Conservation (phyloP, 306 rosid genomes). For the Fragaria iinumae region DNA sequence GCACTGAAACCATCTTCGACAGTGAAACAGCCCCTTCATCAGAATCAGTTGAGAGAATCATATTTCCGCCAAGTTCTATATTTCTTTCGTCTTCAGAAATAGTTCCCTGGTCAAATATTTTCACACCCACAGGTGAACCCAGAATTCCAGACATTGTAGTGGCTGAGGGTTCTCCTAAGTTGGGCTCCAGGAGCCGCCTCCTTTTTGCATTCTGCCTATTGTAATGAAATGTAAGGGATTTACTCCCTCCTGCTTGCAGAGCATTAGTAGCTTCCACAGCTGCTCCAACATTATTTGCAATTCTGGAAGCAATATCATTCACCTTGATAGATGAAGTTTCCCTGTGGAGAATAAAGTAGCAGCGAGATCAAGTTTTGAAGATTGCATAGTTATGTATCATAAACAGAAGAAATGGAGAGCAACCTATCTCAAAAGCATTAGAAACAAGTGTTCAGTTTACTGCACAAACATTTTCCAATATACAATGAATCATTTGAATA, state of each 20-base stretch:
- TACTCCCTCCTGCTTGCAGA: constrained; percentile 55
- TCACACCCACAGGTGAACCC: constrained; percentile 40
- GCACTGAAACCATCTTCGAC: constrained; percentile 94
- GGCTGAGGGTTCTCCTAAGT: constrained; percentile 36
- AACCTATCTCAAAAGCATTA: background rate
- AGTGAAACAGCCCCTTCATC: constrained; percentile 70
- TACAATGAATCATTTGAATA: constrained; percentile 19
- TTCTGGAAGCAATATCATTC: constrained; percentile 87
- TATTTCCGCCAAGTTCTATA: constrained; percentile 32
- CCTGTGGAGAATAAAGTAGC: constrained; percentile 50
- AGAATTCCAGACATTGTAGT: constrained; percentile 37
- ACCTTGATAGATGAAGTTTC: constrained; percentile 95
- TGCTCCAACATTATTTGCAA: constrained; percentile 79
- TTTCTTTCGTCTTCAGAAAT: constrained; percentile 42
- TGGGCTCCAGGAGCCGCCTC: constrained; percentile 61
- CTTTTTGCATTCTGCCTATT: constrained; percentile 77
- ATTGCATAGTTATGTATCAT: constrained; percentile 1
- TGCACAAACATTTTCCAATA: background rate
- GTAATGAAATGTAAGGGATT: constrained; percentile 74
- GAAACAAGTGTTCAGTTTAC: background rate
- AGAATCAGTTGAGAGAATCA: constrained; percentile 41
- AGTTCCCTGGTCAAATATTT: constrained; percentile 40
- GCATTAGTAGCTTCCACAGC: constrained; percentile 86
- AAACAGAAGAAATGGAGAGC: background rate
- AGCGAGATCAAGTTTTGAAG: constrained; percentile 25